Evolutionary conservation across 2,329 filamentous ascomycete species (phyloP).

Genomic region (Neofusicoccum ribis): DNA sequence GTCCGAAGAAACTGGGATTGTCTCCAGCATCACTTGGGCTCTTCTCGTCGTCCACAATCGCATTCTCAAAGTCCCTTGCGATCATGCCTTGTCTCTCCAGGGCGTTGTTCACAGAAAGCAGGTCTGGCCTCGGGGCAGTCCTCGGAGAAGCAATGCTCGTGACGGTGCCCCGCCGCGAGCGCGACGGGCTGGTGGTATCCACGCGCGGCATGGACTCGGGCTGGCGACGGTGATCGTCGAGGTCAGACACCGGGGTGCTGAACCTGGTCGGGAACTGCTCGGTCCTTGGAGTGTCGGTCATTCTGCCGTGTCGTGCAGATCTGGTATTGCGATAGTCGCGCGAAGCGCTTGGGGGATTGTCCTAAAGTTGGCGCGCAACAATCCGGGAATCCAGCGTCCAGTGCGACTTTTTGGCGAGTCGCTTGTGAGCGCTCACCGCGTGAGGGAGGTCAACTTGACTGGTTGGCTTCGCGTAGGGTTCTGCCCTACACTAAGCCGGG

Average conservation of each 20-base stretch:
- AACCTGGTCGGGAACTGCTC: conserved; percentile 65
- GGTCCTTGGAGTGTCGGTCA: conserved; percentile 64
- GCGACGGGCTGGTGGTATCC: conserved; percentile 41
- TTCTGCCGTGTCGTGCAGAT: conserved; percentile 32
- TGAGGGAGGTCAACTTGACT: conserved; percentile 53
- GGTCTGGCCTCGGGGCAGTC: neutral
- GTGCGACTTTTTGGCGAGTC: conserved; percentile 42
- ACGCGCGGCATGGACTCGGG: conserved; percentile 59
- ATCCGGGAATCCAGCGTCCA: neutral
- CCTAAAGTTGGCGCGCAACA: neutral
- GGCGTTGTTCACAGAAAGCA: conserved; percentile 41
- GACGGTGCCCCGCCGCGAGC: conserved; percentile 67
- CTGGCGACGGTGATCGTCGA: conserved; percentile 84
- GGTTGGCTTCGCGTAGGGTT: conserved; percentile 47
- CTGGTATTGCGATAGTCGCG: neutral
- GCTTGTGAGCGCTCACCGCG: conserved; percentile 57
- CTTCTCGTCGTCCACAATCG: conserved; percentile 73
- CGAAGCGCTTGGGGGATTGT: neutral
- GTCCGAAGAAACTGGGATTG: conserved; percentile 45
- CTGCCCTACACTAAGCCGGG: conserved; percentile 47
- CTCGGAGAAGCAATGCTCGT: conserved; percentile 57
- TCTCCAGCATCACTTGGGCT: conserved; percentile 29
- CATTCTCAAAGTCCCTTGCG: conserved; percentile 74
- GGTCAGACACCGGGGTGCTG: conserved; percentile 72
- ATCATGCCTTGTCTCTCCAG: conserved; percentile 45